These are phyloP conservation scores for Penicillium sp. DNA, from an alignment of 2,329 filamentous ascomycete genomes.

Conservation along the genomic window DNA sequence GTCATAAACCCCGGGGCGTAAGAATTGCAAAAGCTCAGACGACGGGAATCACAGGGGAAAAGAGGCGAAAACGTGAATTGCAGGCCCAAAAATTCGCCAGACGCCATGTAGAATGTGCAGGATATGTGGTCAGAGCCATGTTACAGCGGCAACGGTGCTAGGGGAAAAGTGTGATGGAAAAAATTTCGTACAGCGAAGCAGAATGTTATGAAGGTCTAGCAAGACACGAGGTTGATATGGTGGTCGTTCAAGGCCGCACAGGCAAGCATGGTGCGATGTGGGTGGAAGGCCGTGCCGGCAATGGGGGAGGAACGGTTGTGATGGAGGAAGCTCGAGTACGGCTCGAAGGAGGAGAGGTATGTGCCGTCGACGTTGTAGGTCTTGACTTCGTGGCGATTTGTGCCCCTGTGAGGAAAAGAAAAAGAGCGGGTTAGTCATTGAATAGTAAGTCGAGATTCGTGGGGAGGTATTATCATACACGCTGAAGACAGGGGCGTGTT, in stretches of 20 bases:
- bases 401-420: slow-evolving; percentile 62
- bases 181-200: background rate
- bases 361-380: slow-evolving; percentile 86
- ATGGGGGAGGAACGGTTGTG: slow-evolving; percentile 81
- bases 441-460: background rate
- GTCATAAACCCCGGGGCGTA: background rate
- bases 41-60: background rate
- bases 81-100: slow-evolving; percentile 8
- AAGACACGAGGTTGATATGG: slow-evolving; percentile 86
- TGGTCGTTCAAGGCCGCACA: slow-evolving; percentile 84
- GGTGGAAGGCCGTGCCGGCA: slow-evolving; percentile 89
- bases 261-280: slow-evolving; percentile 87
- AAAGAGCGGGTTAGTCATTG: slow-evolving; percentile 13
- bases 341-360: slow-evolving; percentile 80
- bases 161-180: background rate
- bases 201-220: slow-evolving; percentile 41
- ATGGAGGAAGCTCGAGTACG: slow-evolving; percentile 84
- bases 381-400: slow-evolving; percentile 83
- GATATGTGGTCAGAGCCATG: slow-evolving; percentile 13
- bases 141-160: slow-evolving; percentile 7
- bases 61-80: background rate
- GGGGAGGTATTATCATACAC: slow-evolving; percentile 63
- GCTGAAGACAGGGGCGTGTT: slow-evolving; percentile 94
- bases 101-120: slow-evolving; percentile 14
- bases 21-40: background rate